Evolutionary conservation across 306 rosid genomes (phyloP), one percentile per base, ranked within the genome.

Genomic region (Elaeagnus macrophylla): DNA sequence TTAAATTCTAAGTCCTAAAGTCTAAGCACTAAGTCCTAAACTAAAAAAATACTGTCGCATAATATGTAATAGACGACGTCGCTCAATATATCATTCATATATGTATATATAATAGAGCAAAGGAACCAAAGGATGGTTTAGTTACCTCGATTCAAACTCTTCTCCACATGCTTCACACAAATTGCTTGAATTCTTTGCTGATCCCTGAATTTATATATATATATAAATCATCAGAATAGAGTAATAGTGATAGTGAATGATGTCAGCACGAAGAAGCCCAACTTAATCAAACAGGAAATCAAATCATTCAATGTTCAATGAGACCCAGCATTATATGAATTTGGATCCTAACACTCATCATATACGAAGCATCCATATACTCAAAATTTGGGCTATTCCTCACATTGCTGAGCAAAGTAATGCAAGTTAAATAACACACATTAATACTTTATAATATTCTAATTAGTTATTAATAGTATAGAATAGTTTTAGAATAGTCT

Each of bases 91-190:
- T n/a, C n/a, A n/a, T n/a, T n/a, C n/a, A n/a, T n/a, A n/a, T n/a
- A n/a, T n/a, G n/a, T n/a, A n/a, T n/a, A n/a, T n/a, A n/a, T n/a
- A n/a, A n/a, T n/a, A 25, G 38, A 17, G 6, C 36, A 44, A n/a
- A 39, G 42, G 25, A 48, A 64, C 36, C 37, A 35, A 4, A 41
- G 36, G 18, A 9, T 52, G 39, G 51, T 52, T 12, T 43, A 48
- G 39, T 50, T 82, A 93, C 96, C 90, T 91, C 17, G 99, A 77
- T 37, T 79, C 96, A 70, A 93, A 93, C 50, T 93, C 95, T 77
- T 77, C 89, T 20, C 87, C 95, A 42, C 96, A 87, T 7, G 83
- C 39, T 7, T 80, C 95, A 11, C 99, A 93, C 10, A 25, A 7
- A 61, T 80, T 77, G 71, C 74, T 67, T 43, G 71, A 58, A 65